phyloP scores from a whole-genome alignment of 345 rosid genomes.

The Hibiscus tridactylites region DNA sequence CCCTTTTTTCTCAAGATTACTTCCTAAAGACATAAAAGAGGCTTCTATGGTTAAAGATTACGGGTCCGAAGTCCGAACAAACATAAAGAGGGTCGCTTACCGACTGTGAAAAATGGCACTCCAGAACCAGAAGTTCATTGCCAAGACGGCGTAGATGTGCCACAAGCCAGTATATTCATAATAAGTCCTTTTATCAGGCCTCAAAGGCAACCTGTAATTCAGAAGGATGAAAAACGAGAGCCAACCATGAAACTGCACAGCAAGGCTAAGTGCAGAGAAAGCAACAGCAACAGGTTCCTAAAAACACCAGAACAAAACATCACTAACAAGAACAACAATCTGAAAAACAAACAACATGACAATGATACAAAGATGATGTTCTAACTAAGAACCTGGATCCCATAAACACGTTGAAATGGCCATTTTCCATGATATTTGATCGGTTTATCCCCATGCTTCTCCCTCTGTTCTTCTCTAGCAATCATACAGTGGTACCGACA shows the following conservation, averaged over 20 bases:
- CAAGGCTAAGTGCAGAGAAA: conserved; percentile 67
- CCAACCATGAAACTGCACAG: conserved; percentile 86
- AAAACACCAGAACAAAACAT: not conserved
- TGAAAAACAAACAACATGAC: not conserved
- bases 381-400: conserved; percentile 45
- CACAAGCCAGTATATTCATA: conserved; percentile 68
- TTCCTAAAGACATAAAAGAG: not conserved
- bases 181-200: conserved; percentile 53
- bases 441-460: conserved; percentile 52
- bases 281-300: conserved; percentile 91
- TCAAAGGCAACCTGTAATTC: conserved; percentile 66
- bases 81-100: conserved; percentile 32
- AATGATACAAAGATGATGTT: not conserved
- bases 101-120: conserved; percentile 76
- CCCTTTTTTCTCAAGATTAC: not conserved
- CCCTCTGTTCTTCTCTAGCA: conserved; percentile 70
- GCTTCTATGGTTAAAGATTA: not conserved
- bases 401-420: conserved; percentile 75
- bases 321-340: not conserved
- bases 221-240: conserved; percentile 77
- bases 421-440: conserved; percentile 85
- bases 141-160: conserved; percentile 64
- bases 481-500: conserved; percentile 79
- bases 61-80: not conserved
- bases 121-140: conserved; percentile 89